These are phyloP conservation scores for Sporothrix schenckii DNA, from an alignment of 2,329 filamentous ascomycete genomes.

Conservation along the genomic window DNA sequence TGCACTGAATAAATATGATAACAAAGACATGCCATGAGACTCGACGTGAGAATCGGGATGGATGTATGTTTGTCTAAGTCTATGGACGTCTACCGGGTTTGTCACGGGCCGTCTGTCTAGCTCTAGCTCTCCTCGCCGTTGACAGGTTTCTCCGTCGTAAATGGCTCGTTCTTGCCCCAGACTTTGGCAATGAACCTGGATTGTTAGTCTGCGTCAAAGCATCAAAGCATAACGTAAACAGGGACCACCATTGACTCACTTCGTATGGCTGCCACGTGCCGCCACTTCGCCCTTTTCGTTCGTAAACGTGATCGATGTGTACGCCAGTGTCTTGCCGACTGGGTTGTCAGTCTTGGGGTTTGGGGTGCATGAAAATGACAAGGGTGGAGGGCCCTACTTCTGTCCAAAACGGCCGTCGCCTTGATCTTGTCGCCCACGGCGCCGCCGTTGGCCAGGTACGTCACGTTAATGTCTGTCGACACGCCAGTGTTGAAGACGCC, in stretches of 20 bases:
- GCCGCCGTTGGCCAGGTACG: conserved; percentile 63
- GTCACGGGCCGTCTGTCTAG: background rate
- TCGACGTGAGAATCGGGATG: background rate
- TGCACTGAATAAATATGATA: background rate
- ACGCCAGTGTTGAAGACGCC: conserved; percentile 66
- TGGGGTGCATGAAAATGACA: background rate
- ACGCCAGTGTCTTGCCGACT: conserved; percentile 68
- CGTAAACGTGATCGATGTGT: conserved; percentile 61
- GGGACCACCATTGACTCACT: conserved; percentile 48
- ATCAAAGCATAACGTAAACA: background rate
- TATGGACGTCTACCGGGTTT: background rate
- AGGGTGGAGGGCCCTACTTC: conserved; percentile 51
- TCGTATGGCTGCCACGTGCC: conserved; percentile 67
- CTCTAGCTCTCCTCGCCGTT: conserved; percentile 38
- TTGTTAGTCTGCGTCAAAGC: background rate
- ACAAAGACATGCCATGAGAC: background rate
- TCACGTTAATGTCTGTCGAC: conserved; percentile 68
- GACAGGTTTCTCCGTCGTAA: conserved; percentile 32
- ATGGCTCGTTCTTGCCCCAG: conserved; percentile 37
- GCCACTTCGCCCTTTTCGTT: conserved; percentile 63
- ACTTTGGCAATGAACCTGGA: conserved; percentile 39
- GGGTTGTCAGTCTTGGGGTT: background rate
- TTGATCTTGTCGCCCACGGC: conserved; percentile 59
- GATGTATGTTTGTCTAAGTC: conserved; percentile 5
- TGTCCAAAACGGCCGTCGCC: conserved; percentile 62